These are phyloP conservation scores for Diaporthe longicolla DNA, from an alignment of 2,329 filamentous ascomycete genomes.

Conservation along the genomic window DNA sequence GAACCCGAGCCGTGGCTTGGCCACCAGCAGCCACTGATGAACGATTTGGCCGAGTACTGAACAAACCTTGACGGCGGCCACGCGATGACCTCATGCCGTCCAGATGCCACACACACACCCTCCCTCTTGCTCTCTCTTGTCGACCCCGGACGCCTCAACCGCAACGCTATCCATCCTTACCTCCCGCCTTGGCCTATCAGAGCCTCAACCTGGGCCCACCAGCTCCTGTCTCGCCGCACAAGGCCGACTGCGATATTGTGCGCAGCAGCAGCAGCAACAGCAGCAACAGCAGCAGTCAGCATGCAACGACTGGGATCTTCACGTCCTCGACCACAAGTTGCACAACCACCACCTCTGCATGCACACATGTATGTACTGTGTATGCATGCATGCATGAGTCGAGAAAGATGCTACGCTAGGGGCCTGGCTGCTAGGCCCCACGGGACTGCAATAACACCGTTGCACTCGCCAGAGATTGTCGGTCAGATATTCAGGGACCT, in stretches of 20 bases:
- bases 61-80: conserved; percentile 24
- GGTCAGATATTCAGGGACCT: conserved; percentile 38
- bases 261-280: background rate
- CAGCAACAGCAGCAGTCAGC: conserved; percentile 12
- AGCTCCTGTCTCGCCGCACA: background rate
- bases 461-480: conserved; percentile 22
- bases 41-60: conserved; percentile 31
- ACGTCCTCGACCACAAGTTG: background rate
- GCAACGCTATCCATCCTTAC: conserved; percentile 17
- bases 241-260: conserved; percentile 10
- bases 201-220: conserved; percentile 16
- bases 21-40: background rate
- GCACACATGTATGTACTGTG: background rate
- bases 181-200: conserved; percentile 39
- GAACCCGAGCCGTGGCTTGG: conserved; percentile 39
- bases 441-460: conserved; percentile 28
- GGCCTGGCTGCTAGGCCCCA: conserved; percentile 26
- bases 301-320: conserved; percentile 22
- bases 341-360: background rate
- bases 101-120: no score
- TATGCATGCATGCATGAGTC: conserved; percentile 10
- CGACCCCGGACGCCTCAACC: conserved; percentile 1
- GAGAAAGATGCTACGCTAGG: background rate
- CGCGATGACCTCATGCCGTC: conserved; percentile 37
- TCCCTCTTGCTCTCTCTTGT: background rate